Evolutionary conservation across 108 stramenopile species (phyloP), one percentile per base, ranked within the genome.

Genomic region (Cyclotella choctawhatcheeana): DNA sequence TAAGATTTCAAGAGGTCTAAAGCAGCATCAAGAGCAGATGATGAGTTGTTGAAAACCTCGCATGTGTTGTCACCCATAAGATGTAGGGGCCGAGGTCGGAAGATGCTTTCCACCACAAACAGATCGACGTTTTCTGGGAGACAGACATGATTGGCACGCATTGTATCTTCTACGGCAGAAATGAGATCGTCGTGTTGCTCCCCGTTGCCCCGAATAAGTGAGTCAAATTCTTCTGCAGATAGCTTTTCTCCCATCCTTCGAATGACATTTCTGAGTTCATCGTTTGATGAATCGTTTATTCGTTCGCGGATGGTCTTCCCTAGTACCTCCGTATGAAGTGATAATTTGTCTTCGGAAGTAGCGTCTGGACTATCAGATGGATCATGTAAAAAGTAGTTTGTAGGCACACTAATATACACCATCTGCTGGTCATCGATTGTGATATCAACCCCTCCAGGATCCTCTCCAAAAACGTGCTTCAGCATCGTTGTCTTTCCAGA

Each of bases 341-440:
- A 55, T 26, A 48, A 12, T 69, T 45, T 22, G 26, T 1, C 44
- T 52, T 30, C 22, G 32, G 18, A 27, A 24, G 50, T 26, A 18
- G 26, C 27, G 2, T 14, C 24, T 67, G 51, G 16, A 71, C 53
- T 52, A 32, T 44, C 45, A 30, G 51, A 51, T 21, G 44, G n/a
- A 26, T 64, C 34, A 17, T 45, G 37, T 20, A 88, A 74, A 71
- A 89, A 91, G 20, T 69, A 31, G 29, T 71, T 24, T 10, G 65
- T 82, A 0, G 76, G 64, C 12, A 93, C 37, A 48, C 80, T 69
- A 63, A 90, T 58, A 74, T 93, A 93, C 1, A 91, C 87, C 53
- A 83, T 79, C 5, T 50, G 52, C 71, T 93, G 90, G 73, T 93
- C 93, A 63, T 93, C 93, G 35, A 93, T 82, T 10, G 85, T 63